A percentile compares a stretch with the other conserved stretches of the same genome.
Evolutionary conservation across 208 protist species (phyloP).

Genomic region (Wallacemonas sp.): DNA sequence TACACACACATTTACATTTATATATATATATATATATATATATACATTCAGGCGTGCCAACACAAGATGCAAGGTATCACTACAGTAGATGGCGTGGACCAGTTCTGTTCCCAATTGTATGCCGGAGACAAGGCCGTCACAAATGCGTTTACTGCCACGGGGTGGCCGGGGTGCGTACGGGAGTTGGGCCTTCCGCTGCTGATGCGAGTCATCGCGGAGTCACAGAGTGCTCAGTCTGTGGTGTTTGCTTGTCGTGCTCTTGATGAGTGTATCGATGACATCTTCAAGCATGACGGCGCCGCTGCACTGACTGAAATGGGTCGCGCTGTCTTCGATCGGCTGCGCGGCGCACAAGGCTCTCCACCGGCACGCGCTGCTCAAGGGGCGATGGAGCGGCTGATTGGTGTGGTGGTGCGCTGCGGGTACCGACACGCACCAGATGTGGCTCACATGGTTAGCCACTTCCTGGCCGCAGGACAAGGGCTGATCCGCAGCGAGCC

Average conservation of each 20-base stretch:
- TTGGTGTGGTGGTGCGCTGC: slow-evolving; percentile 14
- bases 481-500: neutral
- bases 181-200: slow-evolving; percentile 27
- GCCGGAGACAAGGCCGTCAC: slow-evolving; percentile 28
- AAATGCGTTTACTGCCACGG: slow-evolving; percentile 22
- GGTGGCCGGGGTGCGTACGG: slow-evolving; percentile 24
- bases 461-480: neutral
- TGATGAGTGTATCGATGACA: slow-evolving; percentile 35
- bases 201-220: slow-evolving; percentile 46
- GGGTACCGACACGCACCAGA: slow-evolving; percentile 5
- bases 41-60: neutral
- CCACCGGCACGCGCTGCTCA: slow-evolving; percentile 11
- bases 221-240: slow-evolving; percentile 42
- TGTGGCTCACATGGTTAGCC: neutral
- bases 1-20: neutral
- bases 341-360: neutral
- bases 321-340: slow-evolving; percentile 22
- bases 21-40: neutral
- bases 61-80: slow-evolving; percentile 12
- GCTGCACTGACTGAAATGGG: slow-evolving; percentile 19
- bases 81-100: slow-evolving; percentile 24
- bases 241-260: slow-evolving; percentile 54
- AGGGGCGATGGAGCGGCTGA: slow-evolving; percentile 28
- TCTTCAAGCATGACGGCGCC: slow-evolving; percentile 21
- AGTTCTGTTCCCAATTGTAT: slow-evolving; percentile 27